Percentiles rank a stretch among this genome's conserved stretches.
phyloP scores from a whole-genome alignment of 2,329 filamentous ascomycete genomes.

The Phialophora chinensis region DNA sequence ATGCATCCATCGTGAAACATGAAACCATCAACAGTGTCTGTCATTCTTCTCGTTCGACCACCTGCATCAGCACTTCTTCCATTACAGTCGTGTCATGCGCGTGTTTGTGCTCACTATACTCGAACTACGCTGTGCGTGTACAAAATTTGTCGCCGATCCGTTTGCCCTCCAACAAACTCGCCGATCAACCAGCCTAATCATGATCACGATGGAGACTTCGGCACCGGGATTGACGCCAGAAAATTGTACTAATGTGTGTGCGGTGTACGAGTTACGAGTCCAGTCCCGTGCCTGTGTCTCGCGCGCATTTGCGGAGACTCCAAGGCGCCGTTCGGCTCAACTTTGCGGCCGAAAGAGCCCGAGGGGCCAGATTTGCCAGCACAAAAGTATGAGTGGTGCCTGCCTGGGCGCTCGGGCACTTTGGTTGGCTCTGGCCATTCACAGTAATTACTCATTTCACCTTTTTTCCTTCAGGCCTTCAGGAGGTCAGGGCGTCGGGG shows the following conservation, averaged over 20 bases:
- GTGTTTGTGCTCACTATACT: slow-evolving; percentile 11
- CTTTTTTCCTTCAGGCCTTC: no score
- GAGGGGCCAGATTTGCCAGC: not conserved
- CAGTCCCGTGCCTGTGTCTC: not conserved
- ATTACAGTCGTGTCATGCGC: no score
- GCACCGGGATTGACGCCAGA: not conserved
- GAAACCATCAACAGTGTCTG: not conserved
- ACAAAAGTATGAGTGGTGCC: not conserved
- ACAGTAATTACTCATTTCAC: no score
- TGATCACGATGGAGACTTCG: slow-evolving; percentile 10
- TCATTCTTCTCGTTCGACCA: not conserved
- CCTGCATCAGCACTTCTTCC: not conserved
- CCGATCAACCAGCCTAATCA: slow-evolving; percentile 2
- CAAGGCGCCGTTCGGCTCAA: not conserved
- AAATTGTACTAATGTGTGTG: not conserved
- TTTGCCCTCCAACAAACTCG: not conserved
- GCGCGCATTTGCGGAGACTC: slow-evolving; percentile 10
- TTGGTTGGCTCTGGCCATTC: no score
- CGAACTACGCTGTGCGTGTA: not conserved
- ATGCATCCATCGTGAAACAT: not conserved
- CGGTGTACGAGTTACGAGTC: not conserved
- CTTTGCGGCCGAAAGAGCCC: slow-evolving; percentile 18
- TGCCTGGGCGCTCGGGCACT: no score
- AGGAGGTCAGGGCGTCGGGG: no score
- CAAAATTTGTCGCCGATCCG: not conserved